Conservation (phyloP, 2,329 filamentous ascomycete species). For the Hirsutella minnesotensis region DNA sequence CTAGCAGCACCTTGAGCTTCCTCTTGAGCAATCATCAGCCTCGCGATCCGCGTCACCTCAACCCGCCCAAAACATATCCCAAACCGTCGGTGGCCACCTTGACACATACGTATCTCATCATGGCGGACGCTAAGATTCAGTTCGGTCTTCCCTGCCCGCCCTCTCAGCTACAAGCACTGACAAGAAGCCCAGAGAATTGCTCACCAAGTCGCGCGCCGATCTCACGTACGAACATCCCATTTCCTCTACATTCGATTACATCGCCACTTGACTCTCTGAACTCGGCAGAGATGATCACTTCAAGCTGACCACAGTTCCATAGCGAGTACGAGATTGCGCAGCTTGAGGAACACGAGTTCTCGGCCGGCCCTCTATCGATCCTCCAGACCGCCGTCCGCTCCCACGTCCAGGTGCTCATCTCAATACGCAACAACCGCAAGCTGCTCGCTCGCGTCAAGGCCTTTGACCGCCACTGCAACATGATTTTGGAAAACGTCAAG, state of each 20-base stretch:
- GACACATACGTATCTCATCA: slow-evolving; percentile 14
- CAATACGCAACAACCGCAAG: slow-evolving; percentile 96
- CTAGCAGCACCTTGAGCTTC: neutral
- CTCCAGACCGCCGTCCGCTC: slow-evolving; percentile 93
- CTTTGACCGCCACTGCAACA: slow-evolving; percentile 98
- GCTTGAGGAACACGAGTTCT: slow-evolving; percentile 46
- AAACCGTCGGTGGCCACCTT: slow-evolving; percentile 4
- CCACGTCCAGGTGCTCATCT: slow-evolving; percentile 93
- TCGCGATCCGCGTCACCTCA: slow-evolving; percentile 13
- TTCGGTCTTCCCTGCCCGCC: slow-evolving; percentile 25
- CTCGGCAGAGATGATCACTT: neutral
- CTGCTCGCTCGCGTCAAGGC: slow-evolving; percentile 94
- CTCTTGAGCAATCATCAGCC: slow-evolving; percentile 19
- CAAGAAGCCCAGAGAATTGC: slow-evolving; percentile 55
- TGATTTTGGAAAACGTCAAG: slow-evolving; percentile 87
- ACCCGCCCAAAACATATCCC: slow-evolving; percentile 8
- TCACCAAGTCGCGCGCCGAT: slow-evolving; percentile 78
- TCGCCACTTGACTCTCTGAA: neutral
- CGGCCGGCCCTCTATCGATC: slow-evolving; percentile 58
- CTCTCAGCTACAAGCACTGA: neutral
- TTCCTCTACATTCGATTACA: slow-evolving; percentile 2
- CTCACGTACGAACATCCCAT: slow-evolving; percentile 61
- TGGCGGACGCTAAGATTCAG: slow-evolving; percentile 65
- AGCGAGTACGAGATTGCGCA: slow-evolving; percentile 88
- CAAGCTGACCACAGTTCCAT: no score